These are phyloP conservation scores for Triticum urartu DNA, from an alignment of 176 grass and related monocot genomes.

Conservation along the genomic window DNA sequence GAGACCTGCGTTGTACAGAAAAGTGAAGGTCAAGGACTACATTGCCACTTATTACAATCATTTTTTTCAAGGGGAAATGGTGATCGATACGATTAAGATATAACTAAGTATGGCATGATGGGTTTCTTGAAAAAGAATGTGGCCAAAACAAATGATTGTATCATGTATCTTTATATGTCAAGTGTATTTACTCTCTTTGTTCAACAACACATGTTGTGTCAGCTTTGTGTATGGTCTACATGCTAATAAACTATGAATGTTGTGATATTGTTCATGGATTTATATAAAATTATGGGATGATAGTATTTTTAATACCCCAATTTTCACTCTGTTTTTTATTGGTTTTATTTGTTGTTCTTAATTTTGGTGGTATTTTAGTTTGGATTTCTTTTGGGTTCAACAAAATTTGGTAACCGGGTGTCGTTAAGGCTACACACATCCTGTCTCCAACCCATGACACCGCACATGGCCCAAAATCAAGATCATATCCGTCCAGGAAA, in stretches of 20 bases:
- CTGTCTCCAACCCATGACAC: no score
- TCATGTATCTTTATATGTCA: neutral
- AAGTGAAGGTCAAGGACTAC: conserved; percentile 53
- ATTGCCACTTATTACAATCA: conserved; percentile 6
- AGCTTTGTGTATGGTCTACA: neutral
- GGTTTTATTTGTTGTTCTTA: neutral
- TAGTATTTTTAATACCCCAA: neutral
- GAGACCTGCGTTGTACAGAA: conserved; percentile 32
- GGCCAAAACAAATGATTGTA: neutral
- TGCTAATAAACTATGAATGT: neutral
- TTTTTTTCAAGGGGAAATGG: conserved; percentile 32
- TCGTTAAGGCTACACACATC: neutral
- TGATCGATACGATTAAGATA: conserved; percentile 40
- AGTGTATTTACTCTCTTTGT: neutral
- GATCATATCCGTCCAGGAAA: neutral
- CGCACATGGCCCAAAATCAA: no score
- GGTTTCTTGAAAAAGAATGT: neutral
- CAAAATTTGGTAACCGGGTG: neutral
- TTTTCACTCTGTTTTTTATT: neutral
- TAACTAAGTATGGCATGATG: neutral
- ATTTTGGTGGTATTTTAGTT: neutral
- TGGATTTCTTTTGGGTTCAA: neutral
- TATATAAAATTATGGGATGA: no score
- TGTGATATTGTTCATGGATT: neutral
- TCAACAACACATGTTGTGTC: neutral